These are phyloP conservation scores for Fusarium neocosmosporiellum DNA, from an alignment of 2,329 filamentous ascomycete species.

Conservation along the genomic window DNA sequence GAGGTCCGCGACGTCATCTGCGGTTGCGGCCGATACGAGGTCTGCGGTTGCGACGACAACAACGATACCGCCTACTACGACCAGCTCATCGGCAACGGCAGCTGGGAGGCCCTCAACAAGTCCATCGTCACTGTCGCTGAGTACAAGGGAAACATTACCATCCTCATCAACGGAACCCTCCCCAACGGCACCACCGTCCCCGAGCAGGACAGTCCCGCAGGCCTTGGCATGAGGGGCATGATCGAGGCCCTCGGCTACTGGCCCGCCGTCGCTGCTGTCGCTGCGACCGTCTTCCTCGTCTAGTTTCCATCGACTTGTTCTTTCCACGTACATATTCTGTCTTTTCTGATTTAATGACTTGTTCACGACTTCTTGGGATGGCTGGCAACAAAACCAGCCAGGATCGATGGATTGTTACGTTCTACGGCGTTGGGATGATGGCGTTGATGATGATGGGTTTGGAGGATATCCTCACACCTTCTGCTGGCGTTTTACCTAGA, in stretches of 20 bases:
- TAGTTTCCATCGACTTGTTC: constrained; percentile 42
- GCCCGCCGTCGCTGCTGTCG: constrained; percentile 59
- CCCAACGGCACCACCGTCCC: constrained; percentile 74
- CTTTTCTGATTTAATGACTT: constrained; percentile 24
- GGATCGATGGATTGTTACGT: constrained; percentile 3
- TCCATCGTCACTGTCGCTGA: constrained; percentile 69
- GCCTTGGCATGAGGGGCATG: constrained; percentile 46
- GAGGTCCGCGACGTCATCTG: constrained; percentile 52
- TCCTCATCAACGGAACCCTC: constrained; percentile 81
- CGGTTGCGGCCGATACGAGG: constrained; percentile 62
- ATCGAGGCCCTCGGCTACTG: constrained; percentile 59
- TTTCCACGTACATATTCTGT: constrained; percentile 14
- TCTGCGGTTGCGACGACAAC: constrained; percentile 78
- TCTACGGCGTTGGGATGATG: constrained; percentile 13
- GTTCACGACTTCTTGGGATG: constrained; percentile 13
- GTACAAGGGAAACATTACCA: constrained; percentile 70
- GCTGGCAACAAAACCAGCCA: neutral
- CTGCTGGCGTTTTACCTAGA: neutral
- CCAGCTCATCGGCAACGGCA: constrained; percentile 73
- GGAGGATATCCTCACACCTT: constrained; percentile 3
- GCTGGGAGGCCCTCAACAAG: constrained; percentile 68
- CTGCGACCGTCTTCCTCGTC: constrained; percentile 57
- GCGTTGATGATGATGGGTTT: constrained; percentile 22
- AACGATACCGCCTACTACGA: constrained; percentile 68
- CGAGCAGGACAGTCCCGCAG: constrained; percentile 48